phyloP scores from a whole-genome alignment of 805 yeast genomes.

The Lipomyces starkeyi region DNA sequence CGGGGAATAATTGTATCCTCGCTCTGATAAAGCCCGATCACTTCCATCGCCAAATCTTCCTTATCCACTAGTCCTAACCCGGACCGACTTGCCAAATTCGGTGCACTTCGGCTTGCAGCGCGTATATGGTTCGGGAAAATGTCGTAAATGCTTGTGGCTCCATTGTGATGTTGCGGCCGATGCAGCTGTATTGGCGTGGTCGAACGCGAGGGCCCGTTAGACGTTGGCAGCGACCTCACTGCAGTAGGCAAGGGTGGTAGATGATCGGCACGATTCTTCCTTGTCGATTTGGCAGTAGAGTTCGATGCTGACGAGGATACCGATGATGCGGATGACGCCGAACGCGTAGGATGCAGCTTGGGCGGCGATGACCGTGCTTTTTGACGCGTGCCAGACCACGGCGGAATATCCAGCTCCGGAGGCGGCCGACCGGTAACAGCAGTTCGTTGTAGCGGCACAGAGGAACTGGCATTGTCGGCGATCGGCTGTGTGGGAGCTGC shows the following conservation, averaged over 20 bases:
- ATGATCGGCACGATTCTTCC: neutral
- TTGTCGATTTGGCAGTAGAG: neutral
- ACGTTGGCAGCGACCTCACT: neutral
- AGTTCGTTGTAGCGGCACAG: neutral
- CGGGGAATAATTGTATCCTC: neutral
- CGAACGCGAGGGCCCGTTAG: neutral
- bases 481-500: neutral
- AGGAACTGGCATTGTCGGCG: neutral
- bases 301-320: neutral
- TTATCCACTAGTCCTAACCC: constrained; percentile 3
- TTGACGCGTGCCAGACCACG: constrained; percentile 12
- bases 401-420: constrained; percentile 20
- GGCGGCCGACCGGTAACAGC: neutral
- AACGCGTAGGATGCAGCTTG: neutral
- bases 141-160: neutral
- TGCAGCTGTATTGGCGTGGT: neutral
- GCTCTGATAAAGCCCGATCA: constrained; percentile 22
- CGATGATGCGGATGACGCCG: constrained; percentile 9
- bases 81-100: constrained; percentile 9
- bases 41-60: constrained; percentile 18
- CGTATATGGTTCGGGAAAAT: constrained; percentile 13
- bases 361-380: neutral
- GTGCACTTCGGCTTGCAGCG: constrained; percentile 16
- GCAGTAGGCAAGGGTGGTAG: neutral
- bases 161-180: neutral